phyloP scores from a whole-genome alignment of 306 rosid genomes.

The Dryas alaskensis region DNA sequence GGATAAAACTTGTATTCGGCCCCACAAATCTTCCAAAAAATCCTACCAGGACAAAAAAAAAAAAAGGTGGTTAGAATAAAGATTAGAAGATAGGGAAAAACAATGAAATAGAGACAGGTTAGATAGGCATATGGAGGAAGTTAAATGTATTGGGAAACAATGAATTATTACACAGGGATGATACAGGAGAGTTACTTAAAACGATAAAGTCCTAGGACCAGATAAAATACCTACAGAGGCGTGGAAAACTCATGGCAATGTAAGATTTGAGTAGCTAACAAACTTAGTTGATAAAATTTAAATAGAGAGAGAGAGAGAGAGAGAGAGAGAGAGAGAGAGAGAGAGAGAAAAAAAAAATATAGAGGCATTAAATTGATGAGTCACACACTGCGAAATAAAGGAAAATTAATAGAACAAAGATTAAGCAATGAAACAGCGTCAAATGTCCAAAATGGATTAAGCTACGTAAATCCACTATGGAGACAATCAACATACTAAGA shows the following conservation, averaged over 20 bases:
- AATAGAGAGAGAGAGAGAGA: no score
- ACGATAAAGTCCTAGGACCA: not conserved
- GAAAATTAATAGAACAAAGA: not conserved
- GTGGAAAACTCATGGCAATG: not conserved
- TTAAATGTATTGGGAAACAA: not conserved
- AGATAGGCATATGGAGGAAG: not conserved
- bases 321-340: no score
- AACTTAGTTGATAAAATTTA: not conserved
- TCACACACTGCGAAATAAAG: not conserved
- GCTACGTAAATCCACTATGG: not conserved
- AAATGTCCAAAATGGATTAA: not conserved
- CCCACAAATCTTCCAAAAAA: slow-evolving; percentile 95
- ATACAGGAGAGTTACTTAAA: not conserved
- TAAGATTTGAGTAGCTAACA: not conserved
- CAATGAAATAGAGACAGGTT: not conserved
- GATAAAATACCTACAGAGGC: not conserved
- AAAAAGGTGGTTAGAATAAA: not conserved
- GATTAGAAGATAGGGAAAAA: not conserved
- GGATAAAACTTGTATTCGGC: slow-evolving; percentile 63
- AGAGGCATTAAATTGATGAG: not conserved
- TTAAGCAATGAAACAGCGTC: not conserved
- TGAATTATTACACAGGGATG: not conserved
- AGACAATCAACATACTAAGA: not conserved
- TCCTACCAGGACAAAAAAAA: slow-evolving; percentile 50
- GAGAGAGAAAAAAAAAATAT: not conserved